A percentile compares a stretch with the other conserved stretches of the same genome.
Evolutionary conservation across 257 asterid species (phyloP).

Genomic region (Anisodus acutangulus): DNA sequence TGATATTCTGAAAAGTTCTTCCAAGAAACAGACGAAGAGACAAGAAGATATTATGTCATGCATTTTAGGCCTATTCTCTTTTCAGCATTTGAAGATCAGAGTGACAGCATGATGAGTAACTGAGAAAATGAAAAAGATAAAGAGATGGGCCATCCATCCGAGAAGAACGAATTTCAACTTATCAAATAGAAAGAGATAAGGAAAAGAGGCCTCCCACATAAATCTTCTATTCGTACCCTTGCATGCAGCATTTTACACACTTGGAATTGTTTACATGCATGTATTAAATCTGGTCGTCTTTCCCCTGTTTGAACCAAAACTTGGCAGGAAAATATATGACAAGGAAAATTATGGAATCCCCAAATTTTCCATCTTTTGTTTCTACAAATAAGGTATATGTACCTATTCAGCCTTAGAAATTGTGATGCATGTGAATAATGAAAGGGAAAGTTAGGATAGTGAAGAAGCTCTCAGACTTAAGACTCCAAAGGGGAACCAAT

Average conservation of each 20-base stretch:
- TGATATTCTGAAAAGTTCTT: slow-evolving; percentile 20
- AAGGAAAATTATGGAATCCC: neutral
- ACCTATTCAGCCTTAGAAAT: neutral
- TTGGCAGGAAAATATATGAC: slow-evolving; percentile 11
- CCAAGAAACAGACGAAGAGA: neutral
- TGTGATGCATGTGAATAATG: neutral
- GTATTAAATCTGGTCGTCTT: neutral
- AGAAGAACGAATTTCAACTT: neutral
- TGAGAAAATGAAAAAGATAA: neutral
- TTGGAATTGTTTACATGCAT: neutral
- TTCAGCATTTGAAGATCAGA: neutral
- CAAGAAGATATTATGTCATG: neutral
- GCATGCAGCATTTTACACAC: neutral
- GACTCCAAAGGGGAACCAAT: neutral
- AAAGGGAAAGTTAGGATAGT: neutral
- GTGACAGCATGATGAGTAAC: slow-evolving; percentile 6
- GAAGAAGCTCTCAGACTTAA: neutral
- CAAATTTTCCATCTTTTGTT: slow-evolving; percentile 4
- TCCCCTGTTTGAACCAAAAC: neutral
- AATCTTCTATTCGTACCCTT: neutral
- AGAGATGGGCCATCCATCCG: neutral
- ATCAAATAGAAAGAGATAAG: neutral
- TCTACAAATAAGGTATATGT: neutral
- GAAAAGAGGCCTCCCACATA: neutral
- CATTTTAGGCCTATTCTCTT: neutral